Base-by-base conservation (phyloP, 257 asterid genomes). In the Cynanchum wilfordii region DNA sequence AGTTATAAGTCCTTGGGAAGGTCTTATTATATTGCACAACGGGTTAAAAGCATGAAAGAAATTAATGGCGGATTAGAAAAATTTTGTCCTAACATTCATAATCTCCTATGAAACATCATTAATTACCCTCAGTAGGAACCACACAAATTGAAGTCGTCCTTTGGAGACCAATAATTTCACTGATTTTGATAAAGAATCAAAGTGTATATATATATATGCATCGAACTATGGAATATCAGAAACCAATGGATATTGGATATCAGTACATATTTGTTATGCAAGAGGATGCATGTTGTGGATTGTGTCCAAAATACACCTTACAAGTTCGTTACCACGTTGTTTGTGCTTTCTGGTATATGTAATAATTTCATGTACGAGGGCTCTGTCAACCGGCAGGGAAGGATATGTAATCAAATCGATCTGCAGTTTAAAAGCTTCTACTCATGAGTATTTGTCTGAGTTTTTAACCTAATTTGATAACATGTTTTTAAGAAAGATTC, bases 361-460 rank as follows among this genome's bases (percentile, higher is more conserved):
- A 64, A 64, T 73, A 9, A 64, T 73, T 68, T 50, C 45, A 36
- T 13, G 77, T 60, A 72, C 76, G 59, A 19, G 47, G 69, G 10
- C 69, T 27, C 49, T 20, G 47, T 72, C 51, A 13, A 29, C 36
- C 36, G 5, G 38, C 38, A 51, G 24, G 69, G 2, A 42, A 4
- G 67, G 36, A 29, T 6, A 63, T 33, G 25, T n/a, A 8, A 3
- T 62, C 15, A 17, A 8, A 3, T 62, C 15, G 19, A 16, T 45
- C 36, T 27, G 45, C 16, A 7, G 45, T 40, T 57, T n/a, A 22
- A 25, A 25, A 47, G 49, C 50, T 62, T 12, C 24, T 54, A 20
- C 25, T 54, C 6, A 54, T 1, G 36, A 60, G 66, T 60, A 40
- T 20, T 12, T 30, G 4, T 15, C 45, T 29, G 10, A 40, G 5